These are phyloP conservation scores for Geotrichum citri-aurantii DNA, from an alignment of 1,139 yeast species.

Conservation along the genomic window DNA sequence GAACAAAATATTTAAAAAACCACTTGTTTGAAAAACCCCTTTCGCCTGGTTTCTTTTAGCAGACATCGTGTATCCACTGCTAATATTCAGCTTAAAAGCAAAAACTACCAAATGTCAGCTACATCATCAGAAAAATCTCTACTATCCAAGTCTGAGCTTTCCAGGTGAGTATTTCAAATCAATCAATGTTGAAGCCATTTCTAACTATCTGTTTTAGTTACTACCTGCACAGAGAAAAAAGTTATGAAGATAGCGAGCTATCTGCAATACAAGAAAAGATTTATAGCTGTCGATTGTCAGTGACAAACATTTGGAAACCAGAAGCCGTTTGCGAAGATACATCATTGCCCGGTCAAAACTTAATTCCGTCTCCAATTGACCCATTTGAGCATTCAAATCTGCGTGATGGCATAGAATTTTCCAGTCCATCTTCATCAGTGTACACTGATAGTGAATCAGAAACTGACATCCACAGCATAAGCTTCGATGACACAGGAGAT, in stretches of 20 bases:
- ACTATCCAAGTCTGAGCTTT: neutral
- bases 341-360: neutral
- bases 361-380: neutral
- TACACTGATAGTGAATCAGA: neutral
- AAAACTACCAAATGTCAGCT: neutral
- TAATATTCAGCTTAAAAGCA: neutral
- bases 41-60: neutral
- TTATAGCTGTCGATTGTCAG: neutral
- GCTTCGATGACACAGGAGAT: neutral
- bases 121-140: neutral
- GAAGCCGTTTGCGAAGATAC: neutral
- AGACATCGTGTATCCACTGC: neutral
- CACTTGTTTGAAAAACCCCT: neutral
- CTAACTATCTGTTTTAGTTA: neutral
- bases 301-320: neutral
- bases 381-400: neutral
- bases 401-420: neutral
- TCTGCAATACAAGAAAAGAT: neutral
- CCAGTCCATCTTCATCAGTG: neutral
- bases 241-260: neutral
- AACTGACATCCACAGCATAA: neutral
- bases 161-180: neutral
- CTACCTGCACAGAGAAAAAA: neutral
- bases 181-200: neutral
- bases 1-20: neutral